Conservation (phyloP, 2,329 filamentous ascomycete species). For the Chaetomiaceae sp. region DNA sequence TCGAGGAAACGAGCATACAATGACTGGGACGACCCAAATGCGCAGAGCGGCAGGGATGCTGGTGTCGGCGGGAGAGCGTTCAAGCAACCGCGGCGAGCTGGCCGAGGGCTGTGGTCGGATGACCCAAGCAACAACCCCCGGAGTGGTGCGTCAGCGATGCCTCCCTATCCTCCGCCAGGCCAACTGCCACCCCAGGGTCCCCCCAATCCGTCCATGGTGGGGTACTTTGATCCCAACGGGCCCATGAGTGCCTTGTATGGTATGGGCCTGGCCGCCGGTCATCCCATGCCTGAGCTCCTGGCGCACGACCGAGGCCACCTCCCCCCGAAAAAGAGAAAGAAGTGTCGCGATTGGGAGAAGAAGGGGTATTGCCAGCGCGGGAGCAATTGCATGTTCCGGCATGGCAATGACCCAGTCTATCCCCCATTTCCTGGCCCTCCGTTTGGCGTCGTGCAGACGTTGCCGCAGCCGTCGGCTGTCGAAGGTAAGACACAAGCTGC, state of each 20-base stretch:
- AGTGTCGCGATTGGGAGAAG: conserved; percentile 67
- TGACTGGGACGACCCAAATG: conserved; percentile 45
- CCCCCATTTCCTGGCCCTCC: conserved; percentile 28
- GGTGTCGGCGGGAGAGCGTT: conserved; percentile 41
- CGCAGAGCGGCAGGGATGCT: conserved; percentile 29
- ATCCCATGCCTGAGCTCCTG: conserved; percentile 15
- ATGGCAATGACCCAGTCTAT: conserved; percentile 51
- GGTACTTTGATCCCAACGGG: conserved; percentile 15
- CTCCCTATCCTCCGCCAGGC: conserved; percentile 34
- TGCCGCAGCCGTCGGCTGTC: conserved; percentile 29
- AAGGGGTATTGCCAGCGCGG: conserved; percentile 69
- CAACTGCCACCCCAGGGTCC: conserved; percentile 23
- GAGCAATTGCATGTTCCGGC: conserved; percentile 64
- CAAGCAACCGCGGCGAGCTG: conserved; percentile 59
- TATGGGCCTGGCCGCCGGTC: conserved; percentile 11
- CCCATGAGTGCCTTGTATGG: conserved; percentile 13
- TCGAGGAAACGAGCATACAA: conserved; percentile 52
- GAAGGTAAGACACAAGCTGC: conserved; percentile 30
- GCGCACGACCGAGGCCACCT: background rate
- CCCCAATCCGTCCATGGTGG: conserved; percentile 10
- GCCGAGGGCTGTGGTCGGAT: conserved; percentile 30
- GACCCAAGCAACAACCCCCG: background rate
- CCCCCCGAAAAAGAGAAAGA: conserved; percentile 38
- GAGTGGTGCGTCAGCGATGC: conserved; percentile 27
- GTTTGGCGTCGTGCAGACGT: conserved; percentile 10